These are phyloP conservation scores for Yamadazyma tumulicola DNA, from an alignment of 805 yeast genomes.

Conservation along the genomic window DNA sequence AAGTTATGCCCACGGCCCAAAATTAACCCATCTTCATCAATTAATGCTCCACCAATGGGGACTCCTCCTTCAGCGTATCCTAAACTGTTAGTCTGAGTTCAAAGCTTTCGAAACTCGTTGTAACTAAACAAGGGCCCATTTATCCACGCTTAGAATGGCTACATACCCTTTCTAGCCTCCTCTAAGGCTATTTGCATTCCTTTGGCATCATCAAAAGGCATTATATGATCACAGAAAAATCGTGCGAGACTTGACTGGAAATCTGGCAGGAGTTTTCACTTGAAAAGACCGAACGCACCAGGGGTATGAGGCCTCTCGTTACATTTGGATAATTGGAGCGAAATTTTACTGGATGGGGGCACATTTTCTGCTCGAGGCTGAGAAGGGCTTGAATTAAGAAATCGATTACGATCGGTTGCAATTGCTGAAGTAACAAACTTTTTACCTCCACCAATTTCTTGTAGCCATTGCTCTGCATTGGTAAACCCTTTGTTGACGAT, in stretches of 20 bases:
- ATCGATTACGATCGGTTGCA: too few species aligned
- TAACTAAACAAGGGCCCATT: too few species aligned
- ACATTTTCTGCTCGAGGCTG: too few species aligned
- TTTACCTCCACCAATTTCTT: constrained; percentile 7
- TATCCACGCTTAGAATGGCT: background rate
- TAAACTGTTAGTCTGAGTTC: constrained; percentile 16
- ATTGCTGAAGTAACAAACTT: constrained; percentile 6
- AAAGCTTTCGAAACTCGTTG: too few species aligned
- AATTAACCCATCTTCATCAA: constrained; percentile 72
- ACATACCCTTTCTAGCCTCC: constrained; percentile 61
- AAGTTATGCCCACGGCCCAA: constrained; percentile 88
- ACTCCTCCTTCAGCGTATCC: constrained; percentile 85
- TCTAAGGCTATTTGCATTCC: constrained; percentile 71
- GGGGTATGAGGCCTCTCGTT: too few species aligned
- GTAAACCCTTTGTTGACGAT: background rate
- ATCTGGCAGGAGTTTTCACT: too few species aligned
- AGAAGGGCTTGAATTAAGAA: too few species aligned
- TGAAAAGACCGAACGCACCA: too few species aligned
- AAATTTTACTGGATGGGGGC: too few species aligned
- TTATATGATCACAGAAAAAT: background rate
- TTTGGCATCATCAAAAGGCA: constrained; percentile 53
- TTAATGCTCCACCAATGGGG: constrained; percentile 79
- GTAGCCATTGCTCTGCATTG: constrained; percentile 6
- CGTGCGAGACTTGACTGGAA: too few species aligned
- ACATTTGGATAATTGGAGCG: too few species aligned